Conservation (phyloP, 179 eudicot genomes). For the Beta macrorhiza region DNA sequence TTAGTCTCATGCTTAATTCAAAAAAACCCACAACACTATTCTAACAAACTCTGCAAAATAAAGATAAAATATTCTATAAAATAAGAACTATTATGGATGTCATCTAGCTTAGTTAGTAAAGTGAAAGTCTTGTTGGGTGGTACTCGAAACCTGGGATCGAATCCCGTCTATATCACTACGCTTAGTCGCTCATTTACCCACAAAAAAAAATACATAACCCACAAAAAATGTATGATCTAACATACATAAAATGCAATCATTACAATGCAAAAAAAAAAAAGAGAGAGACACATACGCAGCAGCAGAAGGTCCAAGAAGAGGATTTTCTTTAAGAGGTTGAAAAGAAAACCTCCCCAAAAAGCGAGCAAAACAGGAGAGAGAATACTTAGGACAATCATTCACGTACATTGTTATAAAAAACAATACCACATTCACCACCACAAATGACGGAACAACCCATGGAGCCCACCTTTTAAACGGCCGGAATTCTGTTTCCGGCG, state of each 20-base stretch:
- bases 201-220: neutral
- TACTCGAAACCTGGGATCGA: too few relatives aligned
- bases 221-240: neutral
- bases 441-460: constrained; percentile 46
- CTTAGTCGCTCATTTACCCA: too few relatives aligned
- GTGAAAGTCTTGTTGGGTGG: too few relatives aligned
- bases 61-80: neutral
- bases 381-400: constrained; percentile 49
- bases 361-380: constrained; percentile 29
- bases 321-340: constrained; percentile 53
- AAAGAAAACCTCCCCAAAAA: constrained; percentile 50
- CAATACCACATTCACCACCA: constrained; percentile 36
- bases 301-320: constrained; percentile 53
- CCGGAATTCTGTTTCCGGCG: constrained; percentile 24
- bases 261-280: neutral
- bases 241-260: neutral
- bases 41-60: too few relatives aligned
- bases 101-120: too few relatives aligned
- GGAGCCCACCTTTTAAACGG: constrained; percentile 36
- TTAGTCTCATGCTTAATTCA: neutral
- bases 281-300: constrained; percentile 33
- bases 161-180: too few relatives aligned
- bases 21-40: neutral
- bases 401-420: constrained; percentile 43
- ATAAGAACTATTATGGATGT: too few relatives aligned